Evolutionary conservation across 1,284 basidiomycete genomes (phyloP), one percentile per base, ranked within the genome.

Genomic region (Sporisorium exsertum): DNA sequence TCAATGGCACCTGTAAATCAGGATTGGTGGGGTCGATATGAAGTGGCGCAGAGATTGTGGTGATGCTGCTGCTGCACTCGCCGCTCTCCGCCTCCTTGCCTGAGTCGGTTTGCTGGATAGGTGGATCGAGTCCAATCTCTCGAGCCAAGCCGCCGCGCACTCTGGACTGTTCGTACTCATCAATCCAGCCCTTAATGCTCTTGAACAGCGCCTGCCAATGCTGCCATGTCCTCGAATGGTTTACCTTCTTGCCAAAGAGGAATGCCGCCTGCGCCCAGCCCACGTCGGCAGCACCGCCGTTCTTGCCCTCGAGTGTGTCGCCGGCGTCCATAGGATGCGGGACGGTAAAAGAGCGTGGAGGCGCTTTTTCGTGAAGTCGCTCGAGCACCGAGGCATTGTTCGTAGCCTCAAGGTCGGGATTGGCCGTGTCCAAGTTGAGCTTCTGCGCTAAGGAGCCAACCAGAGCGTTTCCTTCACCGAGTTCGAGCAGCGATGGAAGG

Each of bases 141-240:
- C 76, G 76, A 35, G 82, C 69, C 5, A 84, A 58, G 8, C 77
- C 75, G 32, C 61, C 53, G 12, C 72, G 77, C 8, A 84, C 76
- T 1, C 82, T 62, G 3, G 68, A 51, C 42, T 66, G 73, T 61
- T 84, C 82, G 64, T 84, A 84, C 55, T 78, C 75, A n/a, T 79
- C 72, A 10, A 83, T 59, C 82, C 82, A 84, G 20, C 55, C 63
- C 16, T 73, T 68, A 29, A 84, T 78, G 55, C 81, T 83, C 35
- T 64, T 59, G 58, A 72, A 68, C 20, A 84, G 67, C 20, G 51
- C 32, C 35, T 58, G 57, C 82, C 82, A 84, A 53, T 84, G 81
- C 32, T 63, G 40, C 81, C 81, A 83, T 2, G 81, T 81, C n/a
- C 82, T 58, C 3, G 29, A 22, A 3, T 58, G 67, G 12, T 75